phyloP scores from a whole-genome alignment of 148 eudicot species.

The Suaeda aralocaspica region DNA sequence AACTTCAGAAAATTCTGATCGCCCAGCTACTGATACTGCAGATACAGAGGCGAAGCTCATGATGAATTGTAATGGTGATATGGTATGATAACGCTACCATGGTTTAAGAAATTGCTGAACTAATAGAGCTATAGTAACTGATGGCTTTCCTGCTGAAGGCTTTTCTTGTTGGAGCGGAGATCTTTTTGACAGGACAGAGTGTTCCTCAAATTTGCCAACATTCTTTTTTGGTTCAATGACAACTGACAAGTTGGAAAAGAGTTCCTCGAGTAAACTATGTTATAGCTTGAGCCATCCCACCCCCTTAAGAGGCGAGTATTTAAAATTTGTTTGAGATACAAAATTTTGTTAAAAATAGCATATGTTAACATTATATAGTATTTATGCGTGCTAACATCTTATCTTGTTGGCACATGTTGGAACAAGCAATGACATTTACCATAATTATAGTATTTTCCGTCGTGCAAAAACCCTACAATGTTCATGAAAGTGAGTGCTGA shows the following conservation, averaged over 20 bases:
- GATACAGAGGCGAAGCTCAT: conserved; percentile 34
- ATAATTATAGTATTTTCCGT: background rate
- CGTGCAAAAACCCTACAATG: background rate
- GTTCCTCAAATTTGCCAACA: conserved; percentile 3
- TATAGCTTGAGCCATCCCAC: conserved; percentile 17
- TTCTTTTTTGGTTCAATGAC: conserved; percentile 13
- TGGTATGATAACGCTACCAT: background rate
- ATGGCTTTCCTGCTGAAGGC: background rate
- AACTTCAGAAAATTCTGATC: conserved; percentile 29
- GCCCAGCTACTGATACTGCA: conserved; percentile 27
- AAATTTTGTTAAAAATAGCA: conserved; percentile 31
- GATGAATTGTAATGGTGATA: conserved; percentile 77
- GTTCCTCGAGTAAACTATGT: conserved; percentile 10
- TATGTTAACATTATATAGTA: background rate
- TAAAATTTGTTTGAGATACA: conserved; percentile 1
- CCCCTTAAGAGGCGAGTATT: background rate
- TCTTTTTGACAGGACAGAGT: conserved; percentile 1
- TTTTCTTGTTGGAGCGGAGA: conserved; percentile 2
- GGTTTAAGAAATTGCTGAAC: background rate
- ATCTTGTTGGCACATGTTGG: background rate
- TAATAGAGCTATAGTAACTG: background rate
- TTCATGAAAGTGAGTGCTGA: background rate
- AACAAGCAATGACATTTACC: background rate
- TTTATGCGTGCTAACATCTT: conserved; percentile 14
- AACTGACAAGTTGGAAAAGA: conserved; percentile 7